Evolutionary conservation across 768 basidiomycete genomes (phyloP).

Genomic region (Russula emetica): DNA sequence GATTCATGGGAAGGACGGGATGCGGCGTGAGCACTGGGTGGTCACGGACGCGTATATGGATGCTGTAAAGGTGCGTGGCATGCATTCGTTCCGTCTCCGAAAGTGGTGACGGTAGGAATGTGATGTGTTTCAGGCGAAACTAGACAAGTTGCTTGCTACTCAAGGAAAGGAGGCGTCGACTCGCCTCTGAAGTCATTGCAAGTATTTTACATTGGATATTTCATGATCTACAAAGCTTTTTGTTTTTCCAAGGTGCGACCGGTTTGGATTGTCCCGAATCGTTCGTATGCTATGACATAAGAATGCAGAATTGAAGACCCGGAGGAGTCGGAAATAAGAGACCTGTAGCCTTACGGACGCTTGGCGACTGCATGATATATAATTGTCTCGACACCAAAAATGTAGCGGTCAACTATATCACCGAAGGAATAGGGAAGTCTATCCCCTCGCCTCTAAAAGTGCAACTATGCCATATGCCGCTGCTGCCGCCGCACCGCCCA

Average conservation of each 20-base stretch:
- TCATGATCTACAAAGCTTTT: not conserved
- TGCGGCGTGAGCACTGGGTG: constrained; percentile 98
- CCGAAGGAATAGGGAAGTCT: not conserved
- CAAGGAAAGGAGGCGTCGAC: not conserved
- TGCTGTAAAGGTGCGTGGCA: constrained; percentile 68
- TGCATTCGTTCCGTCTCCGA: no score
- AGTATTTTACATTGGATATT: not conserved
- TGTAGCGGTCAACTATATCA: not conserved
- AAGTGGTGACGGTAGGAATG: not conserved
- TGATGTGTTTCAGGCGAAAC: constrained; percentile 3
- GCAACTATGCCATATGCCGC: constrained; percentile 60
- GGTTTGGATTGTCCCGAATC: not conserved
- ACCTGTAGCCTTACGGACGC: no score
- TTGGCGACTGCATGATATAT: not conserved
- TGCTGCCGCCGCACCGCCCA: constrained; percentile 87
- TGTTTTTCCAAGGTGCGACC: not conserved
- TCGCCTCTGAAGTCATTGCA: not conserved
- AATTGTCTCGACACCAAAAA: not conserved
- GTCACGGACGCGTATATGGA: constrained; percentile 92
- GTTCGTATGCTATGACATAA: no score
- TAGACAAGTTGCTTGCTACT: constrained; percentile 10
- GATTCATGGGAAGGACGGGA: constrained; percentile 79
- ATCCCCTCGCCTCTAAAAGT: constrained; percentile 38
- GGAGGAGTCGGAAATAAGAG: no score
- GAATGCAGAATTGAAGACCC: no score